Percentiles rank a stretch among this genome's conserved stretches.
These are phyloP conservation scores for Puccinellia tenuiflora DNA, from an alignment of 176 grass and related monocot species.

Conservation along the genomic window DNA sequence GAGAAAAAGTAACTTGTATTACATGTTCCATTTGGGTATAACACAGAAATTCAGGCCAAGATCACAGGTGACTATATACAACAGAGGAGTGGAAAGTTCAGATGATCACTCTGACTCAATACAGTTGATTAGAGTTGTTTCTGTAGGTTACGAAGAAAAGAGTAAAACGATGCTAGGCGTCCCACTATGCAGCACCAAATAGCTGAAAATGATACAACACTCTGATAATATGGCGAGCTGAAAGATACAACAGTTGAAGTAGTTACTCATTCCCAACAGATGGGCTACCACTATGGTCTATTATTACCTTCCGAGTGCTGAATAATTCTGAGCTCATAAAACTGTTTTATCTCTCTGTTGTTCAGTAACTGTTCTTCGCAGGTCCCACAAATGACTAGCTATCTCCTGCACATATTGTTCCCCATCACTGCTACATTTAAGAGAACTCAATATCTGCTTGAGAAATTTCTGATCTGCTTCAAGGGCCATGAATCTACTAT, in stretches of 20 bases:
- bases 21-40: neutral
- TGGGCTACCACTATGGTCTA: neutral
- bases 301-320: constrained; percentile 35
- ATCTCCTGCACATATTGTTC: constrained; percentile 57
- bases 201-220: neutral
- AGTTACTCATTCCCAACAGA: neutral
- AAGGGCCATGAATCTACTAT: constrained; percentile 52
- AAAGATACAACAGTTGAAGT: too few relatives aligned
- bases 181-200: neutral
- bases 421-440: constrained; percentile 42
- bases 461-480: constrained; percentile 63
- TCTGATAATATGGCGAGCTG: neutral
- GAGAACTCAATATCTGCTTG: constrained; percentile 47
- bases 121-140: neutral
- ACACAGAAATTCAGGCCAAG: neutral
- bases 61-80: neutral
- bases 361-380: constrained; percentile 41
- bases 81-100: neutral
- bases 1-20: neutral
- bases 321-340: constrained; percentile 18
- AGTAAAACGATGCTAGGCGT: neutral
- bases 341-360: constrained; percentile 28
- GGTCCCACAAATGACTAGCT: constrained; percentile 47
- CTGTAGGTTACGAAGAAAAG: neutral
- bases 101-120: neutral